Evolutionary conservation across 176 grass and related monocot species (phyloP).

Genomic region (Oryza glumipatula): DNA sequence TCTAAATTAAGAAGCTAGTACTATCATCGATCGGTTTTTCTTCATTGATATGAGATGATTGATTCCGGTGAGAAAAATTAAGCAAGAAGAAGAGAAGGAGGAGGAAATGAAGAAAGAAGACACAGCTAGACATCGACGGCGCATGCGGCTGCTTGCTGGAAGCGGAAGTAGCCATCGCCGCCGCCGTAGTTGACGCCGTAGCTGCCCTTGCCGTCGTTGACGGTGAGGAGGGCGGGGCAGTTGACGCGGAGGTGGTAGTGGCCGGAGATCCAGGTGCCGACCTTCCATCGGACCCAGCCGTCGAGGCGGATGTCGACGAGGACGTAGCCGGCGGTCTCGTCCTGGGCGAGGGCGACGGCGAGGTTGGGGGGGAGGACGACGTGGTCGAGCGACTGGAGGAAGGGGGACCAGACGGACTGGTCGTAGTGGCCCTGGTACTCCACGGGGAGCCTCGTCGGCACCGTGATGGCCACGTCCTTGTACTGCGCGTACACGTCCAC

Average conservation of each 20-base stretch:
- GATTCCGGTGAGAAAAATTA: not conserved
- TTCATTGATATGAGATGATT: not conserved
- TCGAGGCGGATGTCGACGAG: slow-evolving; percentile 60
- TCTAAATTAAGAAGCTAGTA: not conserved
- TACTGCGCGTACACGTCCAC: slow-evolving; percentile 66
- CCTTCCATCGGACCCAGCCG: slow-evolving; percentile 67
- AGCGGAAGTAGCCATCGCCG: slow-evolving; percentile 50
- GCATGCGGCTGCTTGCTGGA: slow-evolving; percentile 55
- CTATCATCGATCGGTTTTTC: not conserved
- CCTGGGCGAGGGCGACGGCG: slow-evolving; percentile 43
- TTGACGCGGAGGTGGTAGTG: slow-evolving; percentile 61
- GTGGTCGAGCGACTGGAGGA: slow-evolving; percentile 40
- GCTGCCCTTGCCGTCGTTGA: slow-evolving; percentile 43
- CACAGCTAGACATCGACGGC: slow-evolving; percentile 53
- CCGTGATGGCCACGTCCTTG: slow-evolving; percentile 61
- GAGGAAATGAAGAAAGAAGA: not conserved
- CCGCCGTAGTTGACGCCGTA: slow-evolving; percentile 38
- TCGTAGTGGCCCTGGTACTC: slow-evolving; percentile 65
- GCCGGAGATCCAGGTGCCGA: slow-evolving; percentile 72
- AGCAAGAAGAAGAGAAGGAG: not conserved
- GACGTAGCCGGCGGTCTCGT: slow-evolving; percentile 69
- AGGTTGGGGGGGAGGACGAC: slow-evolving; percentile 55
- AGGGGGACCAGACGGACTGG: slow-evolving; percentile 66
- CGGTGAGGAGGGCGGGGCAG: slow-evolving; percentile 68
- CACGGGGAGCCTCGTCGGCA: slow-evolving; percentile 60